Percentiles rank a stretch among this genome's conserved stretches.
phyloP scores from a whole-genome alignment of 2,329 filamentous ascomycete species.

The Hortaea sp. region DNA sequence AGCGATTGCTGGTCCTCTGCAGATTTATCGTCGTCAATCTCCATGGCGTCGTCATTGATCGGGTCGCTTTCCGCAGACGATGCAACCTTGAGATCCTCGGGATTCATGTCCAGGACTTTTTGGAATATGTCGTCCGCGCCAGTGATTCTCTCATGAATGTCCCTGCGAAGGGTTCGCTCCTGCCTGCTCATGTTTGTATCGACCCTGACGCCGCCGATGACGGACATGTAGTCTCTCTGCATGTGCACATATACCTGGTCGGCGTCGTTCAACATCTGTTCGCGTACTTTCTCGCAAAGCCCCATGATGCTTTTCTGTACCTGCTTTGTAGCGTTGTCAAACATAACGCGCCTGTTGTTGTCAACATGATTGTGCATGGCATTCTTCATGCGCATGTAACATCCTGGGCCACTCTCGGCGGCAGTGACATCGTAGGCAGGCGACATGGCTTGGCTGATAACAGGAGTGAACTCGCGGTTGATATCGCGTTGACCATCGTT shows the following conservation, averaged over 20 bases:
- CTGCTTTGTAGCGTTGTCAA: slow-evolving; percentile 32
- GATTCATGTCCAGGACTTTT: slow-evolving; percentile 8
- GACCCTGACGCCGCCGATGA: slow-evolving; percentile 18
- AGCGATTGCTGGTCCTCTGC: neutral
- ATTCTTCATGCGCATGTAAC: slow-evolving; percentile 43
- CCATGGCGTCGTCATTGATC: neutral
- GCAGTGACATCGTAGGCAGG: slow-evolving; percentile 37
- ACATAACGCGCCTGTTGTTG: slow-evolving; percentile 37
- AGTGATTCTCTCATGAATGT: slow-evolving; percentile 12
- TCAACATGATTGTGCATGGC: slow-evolving; percentile 40
- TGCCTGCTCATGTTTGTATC: slow-evolving; percentile 10
- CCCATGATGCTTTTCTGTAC: slow-evolving; percentile 32
- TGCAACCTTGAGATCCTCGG: slow-evolving; percentile 9
- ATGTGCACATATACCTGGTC: slow-evolving; percentile 35
- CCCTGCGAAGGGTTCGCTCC: slow-evolving; percentile 10
- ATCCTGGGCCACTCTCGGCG: slow-evolving; percentile 36
- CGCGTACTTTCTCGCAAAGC: slow-evolving; percentile 35
- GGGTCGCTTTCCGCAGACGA: neutral
- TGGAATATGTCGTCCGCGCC: slow-evolving; percentile 9
- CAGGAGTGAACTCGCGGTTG: slow-evolving; percentile 45
- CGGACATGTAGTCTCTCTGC: slow-evolving; percentile 28
- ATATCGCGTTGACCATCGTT: slow-evolving; percentile 41
- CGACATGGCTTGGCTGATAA: slow-evolving; percentile 37
- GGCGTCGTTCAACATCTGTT: slow-evolving; percentile 33
- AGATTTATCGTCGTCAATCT: neutral